Evolutionary conservation across 305 asterid species (phyloP), one percentile per base, ranked within the genome.

Genomic region (Fraxinus paxiana): DNA sequence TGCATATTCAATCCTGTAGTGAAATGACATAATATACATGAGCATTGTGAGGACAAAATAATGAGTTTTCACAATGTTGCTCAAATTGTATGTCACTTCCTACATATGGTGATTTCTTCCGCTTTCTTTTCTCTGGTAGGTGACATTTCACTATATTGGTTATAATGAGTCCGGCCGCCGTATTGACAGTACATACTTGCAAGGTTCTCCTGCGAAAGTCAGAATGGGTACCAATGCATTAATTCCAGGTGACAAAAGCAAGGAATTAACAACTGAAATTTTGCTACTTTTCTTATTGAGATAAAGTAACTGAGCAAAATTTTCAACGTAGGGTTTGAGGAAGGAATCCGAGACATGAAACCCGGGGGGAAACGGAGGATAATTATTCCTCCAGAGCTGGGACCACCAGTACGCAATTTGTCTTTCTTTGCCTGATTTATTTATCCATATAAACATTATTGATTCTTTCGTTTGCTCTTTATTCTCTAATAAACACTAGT

Each of bases 151-250:
- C 81, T 96, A 96, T 78, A 75, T 91, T 79, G 99, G 99, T 75
- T 96, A 96, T 86, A 96, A 96, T 34, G 99, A 96, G 89, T 92
- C 98, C 1, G 98, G 99, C 33, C 90, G 98, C 9, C 98, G 99
- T 79, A 94, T 96, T 78, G 99, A 96, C 94, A 96, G 97, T 80
- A 94, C 97, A 73, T 96, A 96, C 87, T 77, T 91, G 65, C 98
- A 92, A 86, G 97, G 97, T 31, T 69, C 97, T 69, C 99, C 99
- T 38, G 98, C 99, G 72, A 96, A 91, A 89, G 94, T 94, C 63
- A 91, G 98, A 71, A 78, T 92, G 90, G 99, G 98, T 71, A 94
- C 92, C 79, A 96, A 92, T 10, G 98, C 92, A 20, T 86, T 96
- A 85, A 90, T 96, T 79, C 98, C 98, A 94, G 99, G 99, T 96